Evolutionary conservation across 2,329 filamentous ascomycete species (phyloP), one percentile per base, ranked within the genome.

Genomic region (Aspergillus chevalieri): DNA sequence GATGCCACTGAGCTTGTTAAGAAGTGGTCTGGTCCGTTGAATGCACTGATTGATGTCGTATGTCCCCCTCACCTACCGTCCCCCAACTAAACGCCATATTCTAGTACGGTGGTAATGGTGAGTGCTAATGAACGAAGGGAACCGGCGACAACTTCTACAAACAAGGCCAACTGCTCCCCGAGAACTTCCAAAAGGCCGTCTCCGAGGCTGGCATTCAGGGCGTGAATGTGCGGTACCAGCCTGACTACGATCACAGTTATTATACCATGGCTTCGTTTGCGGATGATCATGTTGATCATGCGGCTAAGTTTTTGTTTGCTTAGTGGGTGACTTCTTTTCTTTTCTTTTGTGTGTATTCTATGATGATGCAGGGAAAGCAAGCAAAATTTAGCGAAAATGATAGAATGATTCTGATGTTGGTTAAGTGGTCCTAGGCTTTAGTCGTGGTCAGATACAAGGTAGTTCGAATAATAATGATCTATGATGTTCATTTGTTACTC

Each of bases 81-180:
- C 3, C 14, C 9, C 3, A n/a, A 34, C 30, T 10, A 12, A n/a
- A 34, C 5, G 10, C 43, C n/a, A 19, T 47, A 42, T 49, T 43
- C 12, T 24, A n/a, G n/a, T 28, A 19, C 15, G 36, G 21, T 24
- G 15, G 19, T 33, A 41, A 38, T 22, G 12, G 48, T 21, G 47
- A 15, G 10, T 44, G 22, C 51, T 19, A 34, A 45, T 6, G 41
- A 42, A 7, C 48, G 2, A 43, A 88, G 85, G 93, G 93, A 39
- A 95, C 90, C 3, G 89, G 83, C 21, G 93, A 98, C 76, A 89
- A 92, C 72, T 98, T 97, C 71, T 97, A 97, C 76, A 92, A 95
- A 76, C 84, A 94, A 69, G 82, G 83, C 43, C 93, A 98, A 72
- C 78, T 98, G 49, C 79, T 97, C 39, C 93, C 92, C 0, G 93